These are phyloP conservation scores for Fraxinus pennsylvanica DNA, from an alignment of 257 asterid species.

Conservation along the genomic window DNA sequence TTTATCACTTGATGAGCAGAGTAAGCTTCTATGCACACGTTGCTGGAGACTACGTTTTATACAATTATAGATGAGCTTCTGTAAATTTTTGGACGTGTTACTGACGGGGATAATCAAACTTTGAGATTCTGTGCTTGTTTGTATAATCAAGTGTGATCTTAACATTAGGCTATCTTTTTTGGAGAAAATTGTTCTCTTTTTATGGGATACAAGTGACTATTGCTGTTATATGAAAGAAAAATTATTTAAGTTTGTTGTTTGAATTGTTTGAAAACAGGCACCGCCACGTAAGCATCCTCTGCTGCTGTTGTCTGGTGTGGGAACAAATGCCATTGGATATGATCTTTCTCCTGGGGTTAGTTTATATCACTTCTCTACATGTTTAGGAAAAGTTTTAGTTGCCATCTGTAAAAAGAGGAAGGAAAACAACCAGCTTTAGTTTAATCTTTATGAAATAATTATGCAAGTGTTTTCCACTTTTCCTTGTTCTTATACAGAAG, in stretches of 20 bases:
- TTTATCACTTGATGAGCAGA: neutral
- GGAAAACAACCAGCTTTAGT: neutral
- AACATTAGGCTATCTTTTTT: neutral
- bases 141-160: neutral
- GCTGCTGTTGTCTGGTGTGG: slow-evolving; percentile 89
- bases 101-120: slow-evolving; percentile 4
- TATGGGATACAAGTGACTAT: neutral
- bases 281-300: slow-evolving; percentile 88
- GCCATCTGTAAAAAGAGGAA: neutral
- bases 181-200: neutral
- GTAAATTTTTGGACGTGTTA: slow-evolving; percentile 19
- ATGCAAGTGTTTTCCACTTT: slow-evolving; percentile 11
- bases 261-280: slow-evolving; percentile 50
- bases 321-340: slow-evolving; percentile 96
- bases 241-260: neutral
- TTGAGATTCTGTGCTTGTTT: neutral
- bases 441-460: neutral
- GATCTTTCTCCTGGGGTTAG: slow-evolving; percentile 93
- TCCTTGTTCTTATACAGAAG: slow-evolving; percentile 2
- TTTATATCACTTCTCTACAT: slow-evolving; percentile 23
- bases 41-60: neutral
- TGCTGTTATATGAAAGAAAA: slow-evolving; percentile 8
- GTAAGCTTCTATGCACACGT: neutral
- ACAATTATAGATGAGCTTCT: slow-evolving; percentile 1
- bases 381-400: slow-evolving; percentile 5